Conservation (phyloP, 129 eudicot genomes). For the Sambucus nigra region DNA sequence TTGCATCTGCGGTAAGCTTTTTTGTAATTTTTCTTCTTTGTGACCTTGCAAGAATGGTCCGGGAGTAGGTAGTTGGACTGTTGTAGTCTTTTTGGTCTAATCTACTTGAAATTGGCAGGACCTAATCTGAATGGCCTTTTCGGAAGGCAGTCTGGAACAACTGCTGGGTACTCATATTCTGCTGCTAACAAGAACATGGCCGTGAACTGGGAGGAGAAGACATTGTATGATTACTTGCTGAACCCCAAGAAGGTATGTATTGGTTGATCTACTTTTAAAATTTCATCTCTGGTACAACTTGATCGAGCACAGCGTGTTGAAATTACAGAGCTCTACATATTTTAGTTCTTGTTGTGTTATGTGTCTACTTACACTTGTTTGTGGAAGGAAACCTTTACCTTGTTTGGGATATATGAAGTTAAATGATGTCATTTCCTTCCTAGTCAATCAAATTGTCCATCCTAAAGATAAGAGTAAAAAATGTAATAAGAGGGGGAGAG, state of each 20-base stretch:
- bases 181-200: conserved; percentile 91
- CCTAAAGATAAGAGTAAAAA: no score
- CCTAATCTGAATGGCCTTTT: conserved; percentile 82
- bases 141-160: conserved; percentile 86
- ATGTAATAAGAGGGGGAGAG: no score
- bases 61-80: neutral
- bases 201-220: conserved; percentile 67
- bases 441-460: no score
- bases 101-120: conserved; percentile 28
- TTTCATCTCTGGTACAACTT: no score
- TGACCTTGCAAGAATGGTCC: neutral
- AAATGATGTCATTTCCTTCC: no score
- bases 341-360: no score
- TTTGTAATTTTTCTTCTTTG: neutral
- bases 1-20: no score
- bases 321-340: no score
- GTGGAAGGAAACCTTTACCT: no score
- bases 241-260: conserved; percentile 78
- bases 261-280: neutral
- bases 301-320: no score
- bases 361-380: no score
- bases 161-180: conserved; percentile 82
- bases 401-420: no score
- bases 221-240: conserved; percentile 65
- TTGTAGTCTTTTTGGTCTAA: neutral